phyloP scores from a whole-genome alignment of 768 basidiomycete species.

The Collybia sordida region DNA sequence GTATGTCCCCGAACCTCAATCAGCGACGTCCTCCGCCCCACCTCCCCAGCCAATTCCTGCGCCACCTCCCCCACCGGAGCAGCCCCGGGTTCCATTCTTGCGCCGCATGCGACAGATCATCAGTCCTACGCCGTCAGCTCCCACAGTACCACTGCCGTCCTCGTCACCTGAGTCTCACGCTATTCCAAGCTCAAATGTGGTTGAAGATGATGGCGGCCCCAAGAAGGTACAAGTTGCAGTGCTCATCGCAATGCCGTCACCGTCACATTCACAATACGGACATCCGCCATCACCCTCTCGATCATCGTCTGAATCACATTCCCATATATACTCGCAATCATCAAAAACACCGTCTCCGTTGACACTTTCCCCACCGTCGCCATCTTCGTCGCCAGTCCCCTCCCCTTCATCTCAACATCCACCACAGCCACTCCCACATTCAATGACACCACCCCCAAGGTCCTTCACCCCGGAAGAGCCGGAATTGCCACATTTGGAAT shows the following conservation, averaged over 20 bases:
- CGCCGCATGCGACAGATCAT: constrained; percentile 11
- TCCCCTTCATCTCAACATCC: background rate
- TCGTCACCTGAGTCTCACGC: constrained; percentile 8
- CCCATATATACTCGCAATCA: background rate
- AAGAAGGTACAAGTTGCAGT: constrained; percentile 26
- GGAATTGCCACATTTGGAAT: constrained; percentile 29
- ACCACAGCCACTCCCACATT: constrained; percentile 1
- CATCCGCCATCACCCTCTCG: too few relatives aligned
- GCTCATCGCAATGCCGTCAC: constrained; percentile 33
- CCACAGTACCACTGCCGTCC: constrained; percentile 12
- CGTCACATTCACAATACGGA: constrained; percentile 1
- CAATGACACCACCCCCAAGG: constrained; percentile 6
- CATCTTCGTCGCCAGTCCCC: background rate
- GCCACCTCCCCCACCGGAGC: background rate
- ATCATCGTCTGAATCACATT: too few relatives aligned
- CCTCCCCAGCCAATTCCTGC: background rate
- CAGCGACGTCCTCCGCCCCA: background rate
- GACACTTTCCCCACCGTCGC: background rate
- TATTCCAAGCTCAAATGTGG: constrained; percentile 6
- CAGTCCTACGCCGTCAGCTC: constrained; percentile 15
- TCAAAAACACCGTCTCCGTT: constrained; percentile 5
- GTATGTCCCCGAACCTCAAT: constrained; percentile 16
- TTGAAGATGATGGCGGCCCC: constrained; percentile 2
- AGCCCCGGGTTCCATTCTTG: background rate
- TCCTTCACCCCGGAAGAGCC: constrained; percentile 12